Evolutionary conservation across 73 alveolate species (phyloP), one percentile per base, ranked within the genome.

Genomic region (Uronychia binucleata): DNA sequence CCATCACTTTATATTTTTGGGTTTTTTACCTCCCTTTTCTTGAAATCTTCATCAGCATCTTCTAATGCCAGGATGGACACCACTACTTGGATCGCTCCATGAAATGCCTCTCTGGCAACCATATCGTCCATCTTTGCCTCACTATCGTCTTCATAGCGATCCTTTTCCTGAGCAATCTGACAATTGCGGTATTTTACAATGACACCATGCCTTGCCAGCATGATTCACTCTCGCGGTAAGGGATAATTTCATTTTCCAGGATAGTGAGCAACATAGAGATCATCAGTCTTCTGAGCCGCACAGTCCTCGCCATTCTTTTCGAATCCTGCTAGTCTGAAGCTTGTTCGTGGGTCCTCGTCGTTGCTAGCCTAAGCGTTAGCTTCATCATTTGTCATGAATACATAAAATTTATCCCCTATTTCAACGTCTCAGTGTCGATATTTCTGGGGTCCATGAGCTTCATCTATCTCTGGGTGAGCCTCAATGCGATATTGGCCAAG

Each of bases 201-300:
- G 91, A 85, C 34, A 85, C 86, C 26, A 58, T 78, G 59, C 91
- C 91, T 28, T 86, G 77, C 30, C 35, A 77, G 26, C 77, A 77
- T 31, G 91, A 85, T 57, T 19, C 78, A 19, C 58, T 85, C 31
- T n/a, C n/a, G n/a, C n/a, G n/a, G n/a, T n/a, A n/a, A n/a, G n/a
- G n/a, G n/a, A n/a, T n/a, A n/a, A n/a, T n/a, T n/a, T n/a, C n/a
- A n/a, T n/a, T n/a, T n/a, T 27, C 83, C 8, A 33, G 91, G 28
- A 31, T 85, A 33, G 91, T 33, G 33, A 58, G 84, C 5, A 77
- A 67, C 28, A 74, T 85, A 27, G 91, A 85, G 30, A 34, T 85
- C 1, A 13, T 78, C 34, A 77, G 81, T 83, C 58, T 85, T 1
- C 13, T 77, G n/a, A 78, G 14, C 58, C 29, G 91, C 14, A 28